Percentiles rank a stretch among this genome's conserved stretches.
Conservation (phyloP, 768 basidiomycete species). For the Lactarius sanguifluus region DNA sequence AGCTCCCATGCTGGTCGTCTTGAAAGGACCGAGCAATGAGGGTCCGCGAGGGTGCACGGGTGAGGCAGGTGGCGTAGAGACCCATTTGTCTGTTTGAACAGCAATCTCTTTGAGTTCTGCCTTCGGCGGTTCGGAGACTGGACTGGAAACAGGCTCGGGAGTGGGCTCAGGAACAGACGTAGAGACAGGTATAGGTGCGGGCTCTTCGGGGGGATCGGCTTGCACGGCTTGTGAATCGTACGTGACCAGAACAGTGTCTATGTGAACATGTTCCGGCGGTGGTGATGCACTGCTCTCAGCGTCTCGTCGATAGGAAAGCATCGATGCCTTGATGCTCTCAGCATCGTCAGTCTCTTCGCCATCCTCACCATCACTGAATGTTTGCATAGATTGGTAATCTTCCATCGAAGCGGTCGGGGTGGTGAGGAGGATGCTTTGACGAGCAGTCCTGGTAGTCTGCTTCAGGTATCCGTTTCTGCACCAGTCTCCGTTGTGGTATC, state of each 20-base stretch:
- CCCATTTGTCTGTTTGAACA: constrained; percentile 79
- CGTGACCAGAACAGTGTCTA: constrained; percentile 36
- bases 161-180: constrained; percentile 8
- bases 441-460: constrained; percentile 74
- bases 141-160: constrained; percentile 32
- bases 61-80: constrained; percentile 40
- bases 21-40: constrained; percentile 42
- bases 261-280: constrained; percentile 22
- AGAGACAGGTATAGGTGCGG: constrained; percentile 7
- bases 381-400: constrained; percentile 24
- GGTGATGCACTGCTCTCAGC: constrained; percentile 16
- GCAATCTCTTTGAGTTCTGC: constrained; percentile 72
- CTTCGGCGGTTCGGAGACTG: constrained; percentile 44
- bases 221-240: constrained; percentile 54
- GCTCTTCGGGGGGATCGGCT: constrained; percentile 35
- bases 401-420: constrained; percentile 61
- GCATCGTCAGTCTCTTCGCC: constrained; percentile 58
- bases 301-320: constrained; percentile 36
- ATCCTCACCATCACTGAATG: constrained; percentile 58
- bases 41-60: constrained; percentile 35
- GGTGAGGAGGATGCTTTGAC: constrained; percentile 58
- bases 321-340: constrained; percentile 71
- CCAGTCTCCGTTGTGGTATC: constrained; percentile 59
- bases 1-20: constrained; percentile 55
- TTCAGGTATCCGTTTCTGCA: constrained; percentile 66